A percentile compares a stretch with the other conserved stretches of the same genome.
Conservation (phyloP, 768 basidiomycete species). For the Lactarius sanguifluus region DNA sequence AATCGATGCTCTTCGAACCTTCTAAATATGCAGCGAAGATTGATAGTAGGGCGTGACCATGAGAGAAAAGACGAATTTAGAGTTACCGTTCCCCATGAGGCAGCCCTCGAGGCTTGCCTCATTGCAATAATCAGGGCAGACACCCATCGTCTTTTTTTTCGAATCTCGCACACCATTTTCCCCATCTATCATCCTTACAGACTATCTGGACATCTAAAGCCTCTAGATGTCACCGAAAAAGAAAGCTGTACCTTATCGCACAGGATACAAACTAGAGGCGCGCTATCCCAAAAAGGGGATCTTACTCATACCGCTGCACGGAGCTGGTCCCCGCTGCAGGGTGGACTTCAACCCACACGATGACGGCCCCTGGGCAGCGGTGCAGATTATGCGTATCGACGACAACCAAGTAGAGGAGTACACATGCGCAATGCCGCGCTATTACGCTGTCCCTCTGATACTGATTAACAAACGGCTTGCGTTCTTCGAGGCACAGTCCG, state of each 20-base stretch:
- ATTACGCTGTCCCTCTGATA: slow-evolving; percentile 25
- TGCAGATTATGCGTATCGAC: slow-evolving; percentile 13
- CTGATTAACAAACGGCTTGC: slow-evolving; percentile 22
- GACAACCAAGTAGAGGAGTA: not conserved
- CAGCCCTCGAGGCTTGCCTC: slow-evolving; percentile 18
- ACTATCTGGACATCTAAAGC: not conserved
- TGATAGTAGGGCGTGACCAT: not conserved
- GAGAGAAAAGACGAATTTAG: not conserved
- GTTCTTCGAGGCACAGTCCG: slow-evolving; percentile 23
- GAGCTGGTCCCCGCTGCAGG: slow-evolving; percentile 13
- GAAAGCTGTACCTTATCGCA: not conserved
- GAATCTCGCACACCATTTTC: not conserved
- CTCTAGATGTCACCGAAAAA: not conserved
- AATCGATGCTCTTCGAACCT: not conserved
- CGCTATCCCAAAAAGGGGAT: not conserved
- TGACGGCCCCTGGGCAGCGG: slow-evolving; percentile 17
- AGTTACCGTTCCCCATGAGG: not conserved
- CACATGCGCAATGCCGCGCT: slow-evolving; percentile 19
- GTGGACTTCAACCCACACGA: slow-evolving; percentile 1
- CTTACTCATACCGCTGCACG: not conserved
- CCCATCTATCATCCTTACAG: not conserved
- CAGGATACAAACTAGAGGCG: not conserved
- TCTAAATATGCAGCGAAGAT: not conserved
- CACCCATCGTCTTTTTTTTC: not conserved
- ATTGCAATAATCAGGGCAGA: not conserved